Evolutionary conservation across 1,139 yeast genomes (phyloP).

Genomic region (Schwanniomyces etchellsii): DNA sequence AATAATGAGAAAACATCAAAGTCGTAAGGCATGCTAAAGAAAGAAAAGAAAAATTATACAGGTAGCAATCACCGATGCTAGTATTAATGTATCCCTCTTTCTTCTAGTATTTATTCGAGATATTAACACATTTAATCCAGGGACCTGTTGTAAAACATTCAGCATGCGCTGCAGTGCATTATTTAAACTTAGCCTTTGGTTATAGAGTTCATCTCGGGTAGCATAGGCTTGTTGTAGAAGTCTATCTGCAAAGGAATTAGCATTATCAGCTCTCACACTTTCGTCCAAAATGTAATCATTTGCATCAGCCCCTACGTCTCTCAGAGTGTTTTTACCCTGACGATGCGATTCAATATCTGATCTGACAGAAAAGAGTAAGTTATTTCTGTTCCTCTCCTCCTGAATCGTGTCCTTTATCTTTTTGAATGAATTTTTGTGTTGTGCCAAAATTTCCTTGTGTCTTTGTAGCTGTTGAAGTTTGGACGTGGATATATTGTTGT

Average conservation of each 20-base stretch:
- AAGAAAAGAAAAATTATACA: conserved; percentile 71
- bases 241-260: conserved; percentile 74
- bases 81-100: conserved; percentile 80
- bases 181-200: conserved; percentile 62
- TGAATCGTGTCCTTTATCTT: conserved; percentile 55
- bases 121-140: conserved; percentile 76
- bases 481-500: conserved; percentile 57
- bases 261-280: conserved; percentile 63
- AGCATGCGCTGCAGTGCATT: conserved; percentile 63
- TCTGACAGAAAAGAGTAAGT: conserved; percentile 69
- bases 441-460: conserved; percentile 70
- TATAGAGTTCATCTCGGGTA: conserved; percentile 76
- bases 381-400: conserved; percentile 73
- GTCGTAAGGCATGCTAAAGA: no score
- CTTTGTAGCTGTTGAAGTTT: conserved; percentile 79
- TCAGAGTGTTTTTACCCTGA: conserved; percentile 12
- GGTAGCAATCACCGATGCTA: conserved; percentile 66
- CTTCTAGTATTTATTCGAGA: conserved; percentile 82
- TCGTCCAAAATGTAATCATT: conserved; percentile 76
- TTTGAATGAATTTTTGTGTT: conserved; percentile 59
- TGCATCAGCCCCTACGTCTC: conserved; percentile 32
- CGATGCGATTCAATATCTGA: conserved; percentile 66
- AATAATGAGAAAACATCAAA: no score
- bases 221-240: conserved; percentile 79
- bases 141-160: conserved; percentile 60